Conservation (phyloP, 2,329 filamentous ascomycete species). For the Cyphellophora attinorum region DNA sequence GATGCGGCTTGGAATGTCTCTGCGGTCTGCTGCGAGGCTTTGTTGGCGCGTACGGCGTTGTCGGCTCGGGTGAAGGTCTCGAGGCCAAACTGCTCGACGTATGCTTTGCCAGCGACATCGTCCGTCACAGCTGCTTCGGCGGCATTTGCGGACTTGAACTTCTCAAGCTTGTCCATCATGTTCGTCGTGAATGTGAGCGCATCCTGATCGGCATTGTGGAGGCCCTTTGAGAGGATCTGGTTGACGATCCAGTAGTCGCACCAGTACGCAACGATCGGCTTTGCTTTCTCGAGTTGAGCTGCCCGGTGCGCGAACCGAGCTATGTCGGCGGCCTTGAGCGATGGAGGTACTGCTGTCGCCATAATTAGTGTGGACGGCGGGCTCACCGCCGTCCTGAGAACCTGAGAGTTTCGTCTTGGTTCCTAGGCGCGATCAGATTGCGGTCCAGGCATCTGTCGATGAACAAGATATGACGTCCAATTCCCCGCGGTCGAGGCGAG, state of each 20-base stretch:
- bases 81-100: constrained; percentile 86
- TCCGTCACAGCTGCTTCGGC: constrained; percentile 77
- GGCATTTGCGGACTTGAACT: constrained; percentile 64
- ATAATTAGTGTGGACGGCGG: constrained; percentile 36
- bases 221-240: constrained; percentile 70
- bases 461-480: no score
- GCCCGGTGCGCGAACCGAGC: constrained; percentile 76
- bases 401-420: no score
- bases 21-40: constrained; percentile 80
- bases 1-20: constrained; percentile 89
- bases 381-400: no score
- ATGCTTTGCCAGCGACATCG: constrained; percentile 77
- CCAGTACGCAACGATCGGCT: constrained; percentile 90
- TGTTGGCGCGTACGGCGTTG: constrained; percentile 69
- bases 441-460: no score
- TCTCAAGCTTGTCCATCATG: constrained; percentile 84
- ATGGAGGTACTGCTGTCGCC: constrained; percentile 61
- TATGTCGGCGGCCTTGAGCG: constrained; percentile 71
- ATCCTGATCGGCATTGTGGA: constrained; percentile 71
- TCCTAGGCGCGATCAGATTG: no score
- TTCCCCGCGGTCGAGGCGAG: no score
- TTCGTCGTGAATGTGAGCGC: constrained; percentile 69
- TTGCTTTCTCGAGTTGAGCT: constrained; percentile 70
- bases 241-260: constrained; percentile 92
- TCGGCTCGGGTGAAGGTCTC: constrained; percentile 82